Evolutionary conservation across 2,329 filamentous ascomycete genomes (phyloP), one percentile per base, ranked within the genome.

Genomic region (Fusarium udum): DNA sequence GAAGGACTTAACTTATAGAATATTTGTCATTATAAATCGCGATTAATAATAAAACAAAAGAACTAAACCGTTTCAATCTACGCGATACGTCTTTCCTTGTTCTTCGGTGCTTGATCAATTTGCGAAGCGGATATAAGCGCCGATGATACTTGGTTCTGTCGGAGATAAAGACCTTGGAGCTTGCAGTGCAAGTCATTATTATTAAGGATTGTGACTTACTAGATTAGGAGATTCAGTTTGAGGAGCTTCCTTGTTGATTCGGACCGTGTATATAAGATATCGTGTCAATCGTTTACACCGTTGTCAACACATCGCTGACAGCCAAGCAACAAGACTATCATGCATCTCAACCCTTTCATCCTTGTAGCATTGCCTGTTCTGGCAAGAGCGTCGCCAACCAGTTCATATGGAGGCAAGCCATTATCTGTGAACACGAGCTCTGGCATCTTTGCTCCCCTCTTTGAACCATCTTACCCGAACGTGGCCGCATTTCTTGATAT

Each of bases 401-500:
- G 0, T 0, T 26, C 49, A 48, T 5, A 42, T 9, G n/a, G 18
- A 12, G 22, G 2, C 15, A 9, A 7, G 1, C 16, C 16, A n/a
- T 7, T 37, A 15, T 18, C n/a, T 0, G 46, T 75, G 4, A 75
- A 75, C 20, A 75, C 72, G 1, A 75, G 65, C 20, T 75, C 72
- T 42, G 73, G 73, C 4, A 36, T 64, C 11, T 75, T 73, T 42
- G 24, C 48, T 4, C 73, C 73, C 18, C 64, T 69, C 24, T 46
- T 66, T 7, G 37, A 60, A 2, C 31, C 48, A 18, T 15, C 37
- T 0, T 52, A 75, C 10, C 67, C 63, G 0, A 46, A 61, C 2
- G 60, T 75, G 15, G 72, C 73, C 16, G 64, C 69, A 15, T 75
- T 75, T 37, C 49, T 74, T 18, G 63, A 75, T 15, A 73, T 75